These are phyloP conservation scores for Fusarium staphyleae DNA, from an alignment of 2,329 filamentous ascomycete species.

Conservation along the genomic window DNA sequence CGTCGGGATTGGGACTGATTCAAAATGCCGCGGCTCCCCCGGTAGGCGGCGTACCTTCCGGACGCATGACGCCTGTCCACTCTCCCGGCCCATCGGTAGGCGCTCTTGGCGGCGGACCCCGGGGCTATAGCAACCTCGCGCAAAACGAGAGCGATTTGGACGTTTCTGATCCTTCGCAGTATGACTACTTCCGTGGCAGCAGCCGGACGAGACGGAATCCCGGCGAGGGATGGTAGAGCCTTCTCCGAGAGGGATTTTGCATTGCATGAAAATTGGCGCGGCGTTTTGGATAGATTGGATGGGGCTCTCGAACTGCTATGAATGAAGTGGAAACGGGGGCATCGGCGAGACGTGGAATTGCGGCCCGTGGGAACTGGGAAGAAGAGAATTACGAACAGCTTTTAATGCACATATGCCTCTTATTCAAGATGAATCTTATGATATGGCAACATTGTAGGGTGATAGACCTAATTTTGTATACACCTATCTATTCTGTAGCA, in stretches of 20 bases:
- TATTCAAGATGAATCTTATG: background rate
- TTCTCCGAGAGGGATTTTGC: slow-evolving; percentile 5
- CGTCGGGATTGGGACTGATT: slow-evolving; percentile 61
- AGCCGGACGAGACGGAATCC: slow-evolving; percentile 41
- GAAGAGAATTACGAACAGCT: slow-evolving; percentile 30
- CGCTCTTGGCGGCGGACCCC: slow-evolving; percentile 63
- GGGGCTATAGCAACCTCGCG: slow-evolving; percentile 66
- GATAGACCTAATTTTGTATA: too few relatives aligned
- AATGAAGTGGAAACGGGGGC: slow-evolving; percentile 27
- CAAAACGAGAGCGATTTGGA: slow-evolving; percentile 55
- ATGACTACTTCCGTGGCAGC: slow-evolving; percentile 63
- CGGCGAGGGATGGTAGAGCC: slow-evolving; percentile 51
- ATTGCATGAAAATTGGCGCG: slow-evolving; percentile 36
- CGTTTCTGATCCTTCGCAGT: slow-evolving; percentile 55
- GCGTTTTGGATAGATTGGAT: slow-evolving; percentile 44
- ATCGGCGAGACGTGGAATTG: slow-evolving; percentile 14
- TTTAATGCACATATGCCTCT: slow-evolving; percentile 29
- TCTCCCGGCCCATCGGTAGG: slow-evolving; percentile 54
- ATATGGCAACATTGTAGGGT: background rate
- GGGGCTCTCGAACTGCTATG: slow-evolving; percentile 17
- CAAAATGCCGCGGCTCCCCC: slow-evolving; percentile 61
- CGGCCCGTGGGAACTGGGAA: background rate
- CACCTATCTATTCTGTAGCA: too few relatives aligned
- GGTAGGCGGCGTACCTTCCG: slow-evolving; percentile 41
- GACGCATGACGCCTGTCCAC: slow-evolving; percentile 36